These are phyloP conservation scores for Xylaria sp. DNA, from an alignment of 2,329 filamentous ascomycete genomes.

Conservation along the genomic window DNA sequence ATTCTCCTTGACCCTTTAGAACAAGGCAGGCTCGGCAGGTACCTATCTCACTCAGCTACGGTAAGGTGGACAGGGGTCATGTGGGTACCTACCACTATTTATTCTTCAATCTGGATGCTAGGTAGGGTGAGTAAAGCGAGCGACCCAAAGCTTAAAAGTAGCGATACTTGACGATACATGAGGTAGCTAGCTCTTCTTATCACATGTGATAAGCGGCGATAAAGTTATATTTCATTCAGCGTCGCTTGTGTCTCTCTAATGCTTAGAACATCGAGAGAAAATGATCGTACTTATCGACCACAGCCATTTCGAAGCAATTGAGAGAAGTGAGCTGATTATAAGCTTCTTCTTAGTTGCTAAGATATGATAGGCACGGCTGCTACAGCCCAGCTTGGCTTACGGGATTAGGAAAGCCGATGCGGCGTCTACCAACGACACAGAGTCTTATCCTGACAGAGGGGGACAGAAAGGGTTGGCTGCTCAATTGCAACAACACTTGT, in stretches of 20 bases:
- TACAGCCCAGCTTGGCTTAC: conserved; percentile 3
- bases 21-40: too few species aligned
- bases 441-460: background rate
- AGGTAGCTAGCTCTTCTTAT: background rate
- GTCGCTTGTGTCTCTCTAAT: background rate
- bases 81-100: background rate
- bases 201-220: background rate
- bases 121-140: background rate
- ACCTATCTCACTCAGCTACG: background rate
- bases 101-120: too few species aligned
- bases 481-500: background rate
- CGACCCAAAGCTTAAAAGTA: background rate
- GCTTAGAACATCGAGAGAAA: too few species aligned
- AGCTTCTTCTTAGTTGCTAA: background rate
- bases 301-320: background rate
- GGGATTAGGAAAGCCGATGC: conserved; percentile 20
- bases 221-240: background rate
- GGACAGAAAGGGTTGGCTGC: background rate
- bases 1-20: too few species aligned
- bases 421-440: background rate
- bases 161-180: background rate
- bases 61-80: background rate
- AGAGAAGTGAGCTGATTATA: background rate
- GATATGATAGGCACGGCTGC: background rate
- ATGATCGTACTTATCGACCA: background rate